Evolutionary conservation across 257 asterid species (phyloP), one percentile per base, ranked within the genome.

Genomic region (Solanum corneliomulleri): DNA sequence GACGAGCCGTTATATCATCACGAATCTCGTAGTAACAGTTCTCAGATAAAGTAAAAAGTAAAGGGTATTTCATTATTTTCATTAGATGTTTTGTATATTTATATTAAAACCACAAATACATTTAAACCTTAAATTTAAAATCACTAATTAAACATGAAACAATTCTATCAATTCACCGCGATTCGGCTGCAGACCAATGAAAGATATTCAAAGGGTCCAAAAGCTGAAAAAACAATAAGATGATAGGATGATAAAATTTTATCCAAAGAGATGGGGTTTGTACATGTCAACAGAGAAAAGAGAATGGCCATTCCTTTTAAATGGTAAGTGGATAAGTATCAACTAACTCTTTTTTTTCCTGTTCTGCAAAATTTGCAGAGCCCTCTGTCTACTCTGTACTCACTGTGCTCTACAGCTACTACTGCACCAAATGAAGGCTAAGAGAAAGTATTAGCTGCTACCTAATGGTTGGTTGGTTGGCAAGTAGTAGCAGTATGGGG

Each of bases 261-360:
- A 80, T 80, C 85, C 85, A 80, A 80, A 80, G 39, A 47, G 44
- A 80, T 80, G 85, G 85, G 68, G 44, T 27, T 27, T 37, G 39
- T 47, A 68, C 66, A 72, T 72, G 81, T 72, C 81, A 72, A 72
- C 27, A 69, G 23, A 27, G 75, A 33, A 6, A 72, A 72, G 9
- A 72, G 49, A 45, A 4, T 7, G 85, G 29, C 69, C 85, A 80
- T 80, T 29, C 85, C 44, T 27, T 80, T 45, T 47, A 45, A 80
- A 80, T 80, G 37, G 68, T 27, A 84, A 64, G 84, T 85, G 84
- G 86, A 88, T 88, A 75, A 76, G 72, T 77, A 88, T 82, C 80
- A 71, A 37, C 11, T 10, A 10, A 37, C 10, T 27, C 47, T 29
- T 72, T 70, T 70, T 70, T 70, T 15, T 6, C 8, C 12, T 25